Conservation (phyloP, 768 basidiomycete genomes). For the Kwoniella europaea region DNA sequence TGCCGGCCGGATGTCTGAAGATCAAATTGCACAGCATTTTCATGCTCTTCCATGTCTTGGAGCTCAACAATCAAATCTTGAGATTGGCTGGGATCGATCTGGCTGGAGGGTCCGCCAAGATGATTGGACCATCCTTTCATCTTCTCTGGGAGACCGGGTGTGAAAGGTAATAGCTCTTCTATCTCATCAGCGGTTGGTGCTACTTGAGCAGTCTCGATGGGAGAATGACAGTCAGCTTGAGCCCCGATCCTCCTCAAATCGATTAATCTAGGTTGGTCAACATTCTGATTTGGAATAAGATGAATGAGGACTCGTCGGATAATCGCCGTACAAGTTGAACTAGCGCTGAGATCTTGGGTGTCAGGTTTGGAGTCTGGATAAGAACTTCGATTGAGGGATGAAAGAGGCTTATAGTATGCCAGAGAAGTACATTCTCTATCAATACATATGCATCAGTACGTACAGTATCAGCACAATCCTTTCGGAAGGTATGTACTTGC, state of each 20-base stretch:
- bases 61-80: not conserved
- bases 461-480: not conserved
- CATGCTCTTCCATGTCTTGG: not conserved
- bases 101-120: not conserved
- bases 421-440: not conserved
- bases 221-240: too few species aligned
- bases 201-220: not conserved
- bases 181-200: not conserved
- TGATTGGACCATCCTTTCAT: slow-evolving; percentile 8
- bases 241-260: too few species aligned
- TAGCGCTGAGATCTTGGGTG: not conserved
- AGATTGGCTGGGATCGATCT: not conserved
- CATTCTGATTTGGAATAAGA: too few species aligned
- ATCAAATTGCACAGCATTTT: not conserved
- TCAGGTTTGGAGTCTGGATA: not conserved
- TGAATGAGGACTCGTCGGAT: not conserved
- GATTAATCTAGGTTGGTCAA: too few species aligned
- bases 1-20: not conserved
- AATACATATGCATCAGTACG: not conserved
- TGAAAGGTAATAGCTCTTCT: slow-evolving; percentile 10
- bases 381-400: not conserved
- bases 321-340: not conserved
- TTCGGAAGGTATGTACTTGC: not conserved
- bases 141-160: slow-evolving; percentile 6
- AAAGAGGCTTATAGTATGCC: not conserved